Evolutionary conservation across 805 yeast genomes (phyloP).

Genomic region (Danielia oregonensis): DNA sequence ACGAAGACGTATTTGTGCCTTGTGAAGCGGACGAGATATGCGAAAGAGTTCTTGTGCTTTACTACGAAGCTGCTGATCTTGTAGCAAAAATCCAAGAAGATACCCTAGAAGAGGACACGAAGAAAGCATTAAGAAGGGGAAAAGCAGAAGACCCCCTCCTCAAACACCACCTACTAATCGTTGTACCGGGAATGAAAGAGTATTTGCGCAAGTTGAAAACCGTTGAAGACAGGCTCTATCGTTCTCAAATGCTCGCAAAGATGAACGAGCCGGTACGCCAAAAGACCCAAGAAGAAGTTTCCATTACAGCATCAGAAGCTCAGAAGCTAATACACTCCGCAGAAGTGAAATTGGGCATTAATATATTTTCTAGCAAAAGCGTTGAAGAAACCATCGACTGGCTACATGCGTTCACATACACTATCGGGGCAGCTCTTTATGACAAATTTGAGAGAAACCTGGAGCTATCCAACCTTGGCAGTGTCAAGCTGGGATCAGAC

Average conservation of each 20-base stretch:
- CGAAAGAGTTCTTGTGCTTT: conserved; percentile 44
- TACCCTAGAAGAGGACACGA: conserved; percentile 6
- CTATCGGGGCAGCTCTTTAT: conserved; percentile 45
- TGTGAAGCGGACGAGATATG: conserved; percentile 33
- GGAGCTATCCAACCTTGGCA: conserved; percentile 53
- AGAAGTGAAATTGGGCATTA: conserved; percentile 46
- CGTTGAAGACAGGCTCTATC: conserved; percentile 44
- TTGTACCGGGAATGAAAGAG: conserved; percentile 49
- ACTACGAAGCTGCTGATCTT: conserved; percentile 46
- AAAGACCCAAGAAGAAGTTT: conserved; percentile 1
- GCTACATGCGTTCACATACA: conserved; percentile 54
- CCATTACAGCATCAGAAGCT: conserved; percentile 28
- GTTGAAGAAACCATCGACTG: conserved; percentile 46
- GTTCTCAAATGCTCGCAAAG: conserved; percentile 16
- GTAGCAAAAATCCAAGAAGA: conserved; percentile 18
- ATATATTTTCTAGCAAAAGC: conserved; percentile 48
- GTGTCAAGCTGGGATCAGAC: conserved; percentile 51
- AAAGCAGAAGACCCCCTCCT: conserved; percentile 15
- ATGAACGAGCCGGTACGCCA: conserved; percentile 1
- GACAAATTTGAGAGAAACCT: conserved; percentile 55
- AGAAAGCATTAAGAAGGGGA: conserved; percentile 6
- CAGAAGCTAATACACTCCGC: conserved; percentile 40
- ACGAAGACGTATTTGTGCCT: conserved; percentile 54
- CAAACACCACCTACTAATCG: conserved; percentile 34
- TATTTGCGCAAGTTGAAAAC: conserved; percentile 41